These are phyloP conservation scores for Rhynchosporium agropyri DNA, from an alignment of 2,329 filamentous ascomycete species.

Conservation along the genomic window DNA sequence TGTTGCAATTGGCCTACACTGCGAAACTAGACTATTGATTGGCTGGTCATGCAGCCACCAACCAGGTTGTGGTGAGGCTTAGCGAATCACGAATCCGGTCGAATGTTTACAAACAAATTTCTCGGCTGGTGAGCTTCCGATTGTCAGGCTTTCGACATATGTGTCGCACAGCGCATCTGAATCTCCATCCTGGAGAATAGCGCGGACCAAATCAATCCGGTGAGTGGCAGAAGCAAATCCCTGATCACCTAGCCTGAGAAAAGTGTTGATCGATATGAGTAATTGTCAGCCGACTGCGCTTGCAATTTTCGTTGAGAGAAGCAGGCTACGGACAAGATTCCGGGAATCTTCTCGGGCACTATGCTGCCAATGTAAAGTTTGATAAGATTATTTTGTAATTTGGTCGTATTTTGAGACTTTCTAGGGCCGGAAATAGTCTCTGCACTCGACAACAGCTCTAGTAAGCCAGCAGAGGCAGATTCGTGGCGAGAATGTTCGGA, in stretches of 20 bases:
- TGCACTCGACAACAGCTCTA: background rate
- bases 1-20: background rate
- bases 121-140: slow-evolving; percentile 17
- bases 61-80: slow-evolving; percentile 10
- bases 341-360: background rate
- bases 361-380: background rate
- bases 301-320: no score
- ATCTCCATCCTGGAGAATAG: no score
- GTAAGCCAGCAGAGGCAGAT: background rate
- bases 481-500: background rate
- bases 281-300: background rate
- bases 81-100: slow-evolving; percentile 12
- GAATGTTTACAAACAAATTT: slow-evolving; percentile 12
- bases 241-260: background rate
- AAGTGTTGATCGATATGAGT: background rate
- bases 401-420: background rate
- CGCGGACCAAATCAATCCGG: background rate
- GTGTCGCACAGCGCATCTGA: background rate
- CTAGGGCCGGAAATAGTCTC: background rate
- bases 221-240: background rate
- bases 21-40: background rate
- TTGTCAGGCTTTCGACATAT: slow-evolving; percentile 6
- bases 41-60: slow-evolving; percentile 11
- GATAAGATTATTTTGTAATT: background rate
- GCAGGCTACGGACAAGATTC: background rate